Percentiles rank a stretch among this genome's conserved stretches.
Evolutionary conservation across 257 asterid species (phyloP).

Genomic region (Galeopsis tetrahit): DNA sequence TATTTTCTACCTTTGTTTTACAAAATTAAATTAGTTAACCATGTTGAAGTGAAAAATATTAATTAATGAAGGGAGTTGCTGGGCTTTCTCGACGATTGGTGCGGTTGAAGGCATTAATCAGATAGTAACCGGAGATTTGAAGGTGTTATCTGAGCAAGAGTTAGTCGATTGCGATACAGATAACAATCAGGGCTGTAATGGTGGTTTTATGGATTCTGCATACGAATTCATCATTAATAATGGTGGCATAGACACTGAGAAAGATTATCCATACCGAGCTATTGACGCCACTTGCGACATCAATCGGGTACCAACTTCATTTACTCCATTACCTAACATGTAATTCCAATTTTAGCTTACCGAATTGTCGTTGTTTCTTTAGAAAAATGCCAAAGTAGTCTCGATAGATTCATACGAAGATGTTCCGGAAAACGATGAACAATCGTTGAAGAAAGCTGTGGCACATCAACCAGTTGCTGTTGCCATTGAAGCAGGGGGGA

Average conservation of each 20-base stretch:
- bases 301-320: constrained; percentile 47
- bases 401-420: constrained; percentile 79
- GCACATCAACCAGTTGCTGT: constrained; percentile 81
- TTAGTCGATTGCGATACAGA: constrained; percentile 75
- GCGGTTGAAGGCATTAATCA: constrained; percentile 88
- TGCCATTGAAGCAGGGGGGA: constrained; percentile 94
- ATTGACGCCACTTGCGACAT: constrained; percentile 65
- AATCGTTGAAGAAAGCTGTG: constrained; percentile 75
- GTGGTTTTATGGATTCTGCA: constrained; percentile 91
- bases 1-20: neutral
- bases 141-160: constrained; percentile 80
- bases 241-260: constrained; percentile 85
- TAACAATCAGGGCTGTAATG: constrained; percentile 80
- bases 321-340: neutral
- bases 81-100: constrained; percentile 91
- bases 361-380: neutral
- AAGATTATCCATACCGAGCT: constrained; percentile 77
- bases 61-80: constrained; percentile 80
- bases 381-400: constrained; percentile 83
- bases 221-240: constrained; percentile 68
- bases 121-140: constrained; percentile 70
- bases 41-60: constrained; percentile 4
- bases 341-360: neutral
- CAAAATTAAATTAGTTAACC: neutral
- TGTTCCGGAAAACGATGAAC: constrained; percentile 73